A percentile compares a stretch with the other conserved stretches of the same genome.
Conservation (phyloP, 768 basidiomycete genomes). For the Lepiota venenata region DNA sequence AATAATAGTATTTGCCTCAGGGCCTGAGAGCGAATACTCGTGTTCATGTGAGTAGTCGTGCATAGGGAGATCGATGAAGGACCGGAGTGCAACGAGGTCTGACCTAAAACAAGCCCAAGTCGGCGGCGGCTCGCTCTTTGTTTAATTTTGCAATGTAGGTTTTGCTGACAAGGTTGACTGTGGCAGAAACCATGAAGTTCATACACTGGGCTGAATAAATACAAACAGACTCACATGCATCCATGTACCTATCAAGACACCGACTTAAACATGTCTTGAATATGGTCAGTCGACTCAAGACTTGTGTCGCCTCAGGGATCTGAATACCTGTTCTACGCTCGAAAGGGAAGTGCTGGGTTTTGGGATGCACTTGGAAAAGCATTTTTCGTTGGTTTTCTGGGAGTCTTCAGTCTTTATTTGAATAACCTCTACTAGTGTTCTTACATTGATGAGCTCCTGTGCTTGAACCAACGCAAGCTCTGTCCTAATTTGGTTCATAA, state of each 20-base stretch:
- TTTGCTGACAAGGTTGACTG: constrained; percentile 79
- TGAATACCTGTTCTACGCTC: constrained; percentile 4
- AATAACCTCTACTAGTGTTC: constrained; percentile 15
- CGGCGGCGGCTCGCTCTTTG: constrained; percentile 41
- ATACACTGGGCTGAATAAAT: not conserved
- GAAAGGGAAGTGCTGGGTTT: constrained; percentile 51
- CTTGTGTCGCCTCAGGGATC: not conserved
- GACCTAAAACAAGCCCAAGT: constrained; percentile 21
- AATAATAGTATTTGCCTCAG: too few relatives aligned
- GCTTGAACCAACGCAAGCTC: constrained; percentile 75
- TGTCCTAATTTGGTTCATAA: constrained; percentile 61
- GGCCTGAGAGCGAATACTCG: too few relatives aligned
- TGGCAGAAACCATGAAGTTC: not conserved
- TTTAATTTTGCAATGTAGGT: constrained; percentile 60
- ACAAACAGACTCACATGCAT: constrained; percentile 62
- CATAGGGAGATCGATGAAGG: not conserved
- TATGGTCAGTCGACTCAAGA: not conserved
- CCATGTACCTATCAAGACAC: constrained; percentile 81
- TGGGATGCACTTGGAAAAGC: constrained; percentile 71
- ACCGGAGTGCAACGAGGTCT: not conserved
- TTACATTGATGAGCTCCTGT: constrained; percentile 78
- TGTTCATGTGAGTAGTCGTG: not conserved
- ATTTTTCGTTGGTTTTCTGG: constrained; percentile 79
- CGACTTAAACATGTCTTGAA: constrained; percentile 66
- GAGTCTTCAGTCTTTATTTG: not conserved